Evolutionary conservation across 2,329 filamentous ascomycete genomes (phyloP).

Genomic region (Ophiostoma sp.): DNA sequence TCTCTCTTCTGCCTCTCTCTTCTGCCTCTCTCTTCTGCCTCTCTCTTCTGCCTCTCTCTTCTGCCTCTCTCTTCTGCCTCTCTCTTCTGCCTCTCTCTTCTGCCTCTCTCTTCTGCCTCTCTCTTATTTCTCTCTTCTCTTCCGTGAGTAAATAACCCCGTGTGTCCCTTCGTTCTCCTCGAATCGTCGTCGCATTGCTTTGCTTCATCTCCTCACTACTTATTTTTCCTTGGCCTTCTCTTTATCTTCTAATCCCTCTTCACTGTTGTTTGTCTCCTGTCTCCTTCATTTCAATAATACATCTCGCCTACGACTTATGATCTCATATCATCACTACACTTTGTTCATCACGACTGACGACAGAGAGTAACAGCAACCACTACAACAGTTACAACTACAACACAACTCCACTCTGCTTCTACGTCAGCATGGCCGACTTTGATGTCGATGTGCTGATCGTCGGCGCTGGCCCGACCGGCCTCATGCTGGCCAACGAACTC

Average conservation of each 20-base stretch:
- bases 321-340: background rate
- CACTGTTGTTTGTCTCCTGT: background rate
- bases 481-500: constrained; percentile 39
- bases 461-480: constrained; percentile 42
- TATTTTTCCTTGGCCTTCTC: background rate
- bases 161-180: no score
- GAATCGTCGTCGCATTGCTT: no score
- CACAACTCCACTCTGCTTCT: background rate
- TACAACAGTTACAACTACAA: background rate
- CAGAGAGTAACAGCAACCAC: background rate
- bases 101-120: background rate
- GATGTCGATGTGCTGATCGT: constrained; percentile 38
- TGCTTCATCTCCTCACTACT: no score
- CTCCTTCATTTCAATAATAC: no score
- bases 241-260: background rate
- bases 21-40: no score
- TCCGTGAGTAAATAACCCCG: no score
- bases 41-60: background rate
- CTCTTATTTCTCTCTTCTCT: no score
- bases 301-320: constrained; percentile 4
- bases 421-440: background rate
- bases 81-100: background rate
- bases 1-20: no score
- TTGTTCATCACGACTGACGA: background rate
- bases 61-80: background rate